Conservation (phyloP, 1,284 basidiomycete species). For the Moesziomyces parantarcticus region DNA sequence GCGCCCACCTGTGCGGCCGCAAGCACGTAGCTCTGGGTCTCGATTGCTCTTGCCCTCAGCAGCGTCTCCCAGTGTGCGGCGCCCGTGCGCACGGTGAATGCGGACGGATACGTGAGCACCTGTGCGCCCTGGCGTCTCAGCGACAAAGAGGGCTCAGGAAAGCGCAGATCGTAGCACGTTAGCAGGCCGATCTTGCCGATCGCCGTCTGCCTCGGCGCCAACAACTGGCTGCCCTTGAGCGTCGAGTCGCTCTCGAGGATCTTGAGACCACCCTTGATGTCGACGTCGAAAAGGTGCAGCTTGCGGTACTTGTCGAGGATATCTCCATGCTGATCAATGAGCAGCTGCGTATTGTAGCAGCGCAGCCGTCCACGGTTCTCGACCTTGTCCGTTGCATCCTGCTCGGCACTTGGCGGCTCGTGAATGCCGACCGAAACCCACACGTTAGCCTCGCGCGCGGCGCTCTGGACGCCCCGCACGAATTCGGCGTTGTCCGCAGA, state of each 20-base stretch:
- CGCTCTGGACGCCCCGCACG: slow-evolving; percentile 65
- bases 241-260: slow-evolving; percentile 68
- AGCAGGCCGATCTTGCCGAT: slow-evolving; percentile 69
- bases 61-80: slow-evolving; percentile 66
- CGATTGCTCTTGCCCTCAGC: slow-evolving; percentile 68
- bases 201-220: slow-evolving; percentile 62
- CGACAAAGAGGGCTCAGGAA: slow-evolving; percentile 70
- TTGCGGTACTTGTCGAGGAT: slow-evolving; percentile 69
- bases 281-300: slow-evolving; percentile 72
- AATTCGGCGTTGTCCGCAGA: slow-evolving; percentile 61
- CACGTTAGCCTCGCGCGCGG: slow-evolving; percentile 68
- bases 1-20: slow-evolving; percentile 68
- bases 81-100: slow-evolving; percentile 71
- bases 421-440: slow-evolving; percentile 71
- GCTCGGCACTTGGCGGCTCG: slow-evolving; percentile 65
- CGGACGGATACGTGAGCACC: slow-evolving; percentile 71
- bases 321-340: slow-evolving; percentile 69
- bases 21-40: slow-evolving; percentile 69
- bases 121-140: slow-evolving; percentile 70
- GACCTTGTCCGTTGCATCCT: slow-evolving; percentile 39
- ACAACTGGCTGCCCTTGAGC: slow-evolving; percentile 66
- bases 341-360: slow-evolving; percentile 71
- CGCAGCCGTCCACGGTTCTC: slow-evolving; percentile 55
- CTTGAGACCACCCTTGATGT: slow-evolving; percentile 66
- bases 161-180: slow-evolving; percentile 73